Conservation (phyloP, 306 rosid species). For the Biancaea sappan region DNA sequence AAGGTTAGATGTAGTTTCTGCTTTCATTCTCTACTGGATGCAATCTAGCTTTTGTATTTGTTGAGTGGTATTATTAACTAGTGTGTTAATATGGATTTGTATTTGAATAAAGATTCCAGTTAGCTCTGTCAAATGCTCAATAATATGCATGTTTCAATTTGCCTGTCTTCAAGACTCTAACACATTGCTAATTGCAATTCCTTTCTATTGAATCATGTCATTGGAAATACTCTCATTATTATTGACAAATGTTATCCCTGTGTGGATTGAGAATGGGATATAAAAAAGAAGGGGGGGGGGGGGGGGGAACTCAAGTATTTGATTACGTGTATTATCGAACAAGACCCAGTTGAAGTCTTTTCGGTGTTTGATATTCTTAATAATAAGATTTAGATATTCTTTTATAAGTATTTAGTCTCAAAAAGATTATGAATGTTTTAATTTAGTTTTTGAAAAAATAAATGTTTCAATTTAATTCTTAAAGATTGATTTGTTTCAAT, state of each 20-base stretch:
- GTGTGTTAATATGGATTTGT: constrained; percentile 10
- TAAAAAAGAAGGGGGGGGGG: no score
- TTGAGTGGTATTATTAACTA: constrained; percentile 21
- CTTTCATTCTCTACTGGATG: constrained; percentile 18
- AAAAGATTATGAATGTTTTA: no score
- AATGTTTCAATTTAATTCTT: no score
- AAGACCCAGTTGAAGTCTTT: no score
- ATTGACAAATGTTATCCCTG: not conserved
- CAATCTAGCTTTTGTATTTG: constrained; percentile 1
- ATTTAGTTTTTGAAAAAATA: no score
- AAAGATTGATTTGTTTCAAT: no score
- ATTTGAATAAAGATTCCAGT: constrained; percentile 28
- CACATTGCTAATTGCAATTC: not conserved
- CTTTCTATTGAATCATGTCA: not conserved
- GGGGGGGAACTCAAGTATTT: no score
- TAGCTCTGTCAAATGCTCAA: not conserved
- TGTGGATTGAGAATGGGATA: not conserved
- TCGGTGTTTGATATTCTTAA: no score
- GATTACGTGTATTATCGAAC: no score
- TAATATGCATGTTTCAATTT: constrained; percentile 12
- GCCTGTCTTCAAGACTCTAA: not conserved
- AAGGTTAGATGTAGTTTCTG: constrained; percentile 20
- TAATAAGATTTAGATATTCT: no score
- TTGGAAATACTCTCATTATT: not conserved
- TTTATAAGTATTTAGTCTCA: no score